Evolutionary conservation across 331 rosid genomes (phyloP).

Genomic region (Stylosanthes scabra): DNA sequence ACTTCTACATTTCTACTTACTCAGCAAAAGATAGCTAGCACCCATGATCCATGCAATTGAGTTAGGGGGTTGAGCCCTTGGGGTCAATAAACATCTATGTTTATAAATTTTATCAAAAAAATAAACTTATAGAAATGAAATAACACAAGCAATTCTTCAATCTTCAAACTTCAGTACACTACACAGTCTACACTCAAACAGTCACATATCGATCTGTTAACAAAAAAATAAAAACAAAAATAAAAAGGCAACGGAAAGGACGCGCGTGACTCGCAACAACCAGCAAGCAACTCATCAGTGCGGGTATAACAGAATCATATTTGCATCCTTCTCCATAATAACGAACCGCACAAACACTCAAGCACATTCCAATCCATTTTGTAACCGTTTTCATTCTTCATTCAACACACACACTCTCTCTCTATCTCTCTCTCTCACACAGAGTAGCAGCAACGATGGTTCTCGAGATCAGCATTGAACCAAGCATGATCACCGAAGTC

Average conservation of each 20-base stretch:
- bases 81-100: too few relatives aligned
- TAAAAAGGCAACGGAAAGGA: not conserved
- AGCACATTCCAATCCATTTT: not conserved
- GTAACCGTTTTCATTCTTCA: not conserved
- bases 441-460: conserved; percentile 8
- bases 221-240: not conserved
- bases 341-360: not conserved
- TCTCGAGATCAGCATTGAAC: conserved; percentile 15
- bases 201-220: too few relatives aligned
- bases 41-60: too few relatives aligned
- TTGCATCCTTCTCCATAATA: not conserved
- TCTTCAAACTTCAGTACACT: too few relatives aligned
- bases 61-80: too few relatives aligned
- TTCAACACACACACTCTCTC: not conserved
- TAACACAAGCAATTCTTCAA: too few relatives aligned
- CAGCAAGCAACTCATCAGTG: not conserved
- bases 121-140: too few relatives aligned
- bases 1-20: too few relatives aligned
- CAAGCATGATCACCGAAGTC: not conserved
- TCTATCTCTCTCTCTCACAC: not conserved
- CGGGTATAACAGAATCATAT: not conserved
- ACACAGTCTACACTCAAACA: too few relatives aligned
- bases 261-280: not conserved
- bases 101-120: too few relatives aligned
- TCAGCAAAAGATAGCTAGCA: too few relatives aligned